Evolutionary conservation across 2,329 filamentous ascomycete species (phyloP).

Genomic region (Bipolaris gigantea): DNA sequence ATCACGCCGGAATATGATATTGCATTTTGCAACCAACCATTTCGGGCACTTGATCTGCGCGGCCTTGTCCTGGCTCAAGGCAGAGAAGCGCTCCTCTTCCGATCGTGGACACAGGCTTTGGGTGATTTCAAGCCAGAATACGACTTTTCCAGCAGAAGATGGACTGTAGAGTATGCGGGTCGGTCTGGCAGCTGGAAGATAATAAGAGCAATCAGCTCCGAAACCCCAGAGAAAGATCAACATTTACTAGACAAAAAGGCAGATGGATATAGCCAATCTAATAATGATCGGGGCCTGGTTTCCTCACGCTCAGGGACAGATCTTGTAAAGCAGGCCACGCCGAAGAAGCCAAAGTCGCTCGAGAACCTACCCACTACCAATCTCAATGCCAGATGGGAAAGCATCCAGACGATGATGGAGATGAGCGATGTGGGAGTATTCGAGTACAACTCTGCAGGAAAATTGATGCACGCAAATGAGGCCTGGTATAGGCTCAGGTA

Average conservation of each 20-base stretch:
- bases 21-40: slow-evolving; percentile 28
- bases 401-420: slow-evolving; percentile 39
- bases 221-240: not conserved
- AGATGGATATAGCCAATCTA: not conserved
- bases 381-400: slow-evolving; percentile 29
- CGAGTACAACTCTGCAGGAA: slow-evolving; percentile 32
- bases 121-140: slow-evolving; percentile 14
- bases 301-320: slow-evolving; percentile 14
- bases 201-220: slow-evolving; percentile 11
- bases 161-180: slow-evolving; percentile 24
- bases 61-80: slow-evolving; percentile 11
- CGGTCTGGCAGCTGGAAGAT: slow-evolving; percentile 21
- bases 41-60: slow-evolving; percentile 16
- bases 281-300: not conserved
- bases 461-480: slow-evolving; percentile 34
- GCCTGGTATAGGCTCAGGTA: slow-evolving; percentile 35
- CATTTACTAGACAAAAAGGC: slow-evolving; percentile 1
- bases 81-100: slow-evolving; percentile 26
- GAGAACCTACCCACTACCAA: slow-evolving; percentile 15
- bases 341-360: slow-evolving; percentile 1
- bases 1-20: slow-evolving; percentile 21
- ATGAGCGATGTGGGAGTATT: slow-evolving; percentile 43
- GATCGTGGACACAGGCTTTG: slow-evolving; percentile 33
- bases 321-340: slow-evolving; percentile 7
- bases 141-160: slow-evolving; percentile 21